Evolutionary conservation across 2,329 filamentous ascomycete genomes (phyloP), one percentile per base, ranked within the genome.

Genomic region (Fusarium armeniacum): DNA sequence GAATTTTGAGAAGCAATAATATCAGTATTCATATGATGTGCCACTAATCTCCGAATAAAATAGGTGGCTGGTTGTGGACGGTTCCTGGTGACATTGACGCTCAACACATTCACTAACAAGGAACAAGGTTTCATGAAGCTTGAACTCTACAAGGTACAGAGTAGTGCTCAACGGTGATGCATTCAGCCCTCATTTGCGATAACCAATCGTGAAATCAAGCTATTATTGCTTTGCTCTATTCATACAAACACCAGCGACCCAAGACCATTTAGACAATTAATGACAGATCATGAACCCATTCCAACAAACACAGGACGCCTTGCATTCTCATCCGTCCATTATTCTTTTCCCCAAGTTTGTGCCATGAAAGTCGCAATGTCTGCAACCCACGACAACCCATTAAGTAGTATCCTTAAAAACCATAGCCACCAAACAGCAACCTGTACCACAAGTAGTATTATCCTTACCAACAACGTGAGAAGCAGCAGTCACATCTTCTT

Each of bases 401-500:
- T 66, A 47, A 65, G 58, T 16, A 75, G 10, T 56, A 61, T 70
- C 50, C 62, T 68, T 22, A 70, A 51, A 54, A 78, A 32, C 76
- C 77, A 79, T 22, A 76, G 38, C 68, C 73, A 69, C 75, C 78
- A 81, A 12, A 76, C 78, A 12, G 76, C 55, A 22, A 75, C 54
- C 46, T 77, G 73, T 22, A 79, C 71, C 22, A 52, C 59, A 36
- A 75, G 52, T 16, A 82, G 52, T 18, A 77, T 57, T n/a, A 66
- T 60, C 43, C 75, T 70, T 18, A 81, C 66, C 22, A 70, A 45
- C 18, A 75, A 15, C 43, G 65, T 66, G 22, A 75, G 51, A 13
- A 69, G 61, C 64, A 73, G 54, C 63, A 79, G 80, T 83, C 82
- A 85, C 73, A 94, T 89, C 82, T 90, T 91, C 76, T 84, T 86